Evolutionary conservation across 2,329 filamentous ascomycete species (phyloP).

Genomic region (Curvularia lunata): DNA sequence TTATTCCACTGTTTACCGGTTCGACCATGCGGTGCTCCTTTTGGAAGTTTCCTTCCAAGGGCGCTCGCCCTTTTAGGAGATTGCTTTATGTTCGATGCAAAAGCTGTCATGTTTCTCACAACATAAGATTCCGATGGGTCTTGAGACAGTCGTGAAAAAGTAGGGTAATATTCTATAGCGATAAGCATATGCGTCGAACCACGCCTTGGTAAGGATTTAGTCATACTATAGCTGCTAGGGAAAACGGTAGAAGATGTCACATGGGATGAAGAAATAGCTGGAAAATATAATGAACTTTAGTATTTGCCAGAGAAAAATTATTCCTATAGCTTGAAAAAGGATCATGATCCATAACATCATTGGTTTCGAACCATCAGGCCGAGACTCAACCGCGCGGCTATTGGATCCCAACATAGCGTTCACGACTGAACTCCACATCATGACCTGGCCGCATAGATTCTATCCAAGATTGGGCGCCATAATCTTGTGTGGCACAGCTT

Average conservation of each 20-base stretch:
- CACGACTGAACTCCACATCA: background rate
- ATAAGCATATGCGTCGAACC: background rate
- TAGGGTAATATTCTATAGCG: background rate
- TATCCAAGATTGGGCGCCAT: background rate
- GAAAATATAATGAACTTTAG: background rate
- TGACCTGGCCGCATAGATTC: background rate
- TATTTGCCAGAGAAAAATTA: background rate
- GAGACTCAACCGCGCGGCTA: constrained; percentile 4
- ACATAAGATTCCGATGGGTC: background rate
- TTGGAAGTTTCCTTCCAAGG: background rate
- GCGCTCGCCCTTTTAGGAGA: background rate
- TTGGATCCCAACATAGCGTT: background rate
- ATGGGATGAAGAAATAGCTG: background rate
- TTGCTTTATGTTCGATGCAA: background rate
- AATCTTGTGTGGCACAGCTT: background rate
- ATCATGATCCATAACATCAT: background rate
- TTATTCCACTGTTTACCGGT: background rate
- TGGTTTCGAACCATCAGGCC: background rate
- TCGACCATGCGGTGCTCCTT: too few relatives aligned
- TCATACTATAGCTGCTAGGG: background rate
- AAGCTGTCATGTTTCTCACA: background rate
- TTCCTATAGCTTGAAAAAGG: background rate
- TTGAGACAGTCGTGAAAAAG: background rate
- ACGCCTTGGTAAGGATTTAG: background rate
- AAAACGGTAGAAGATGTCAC: background rate